phyloP scores from a whole-genome alignment of 139 green algal species.

The Edaphochlamys debaryana region DNA sequence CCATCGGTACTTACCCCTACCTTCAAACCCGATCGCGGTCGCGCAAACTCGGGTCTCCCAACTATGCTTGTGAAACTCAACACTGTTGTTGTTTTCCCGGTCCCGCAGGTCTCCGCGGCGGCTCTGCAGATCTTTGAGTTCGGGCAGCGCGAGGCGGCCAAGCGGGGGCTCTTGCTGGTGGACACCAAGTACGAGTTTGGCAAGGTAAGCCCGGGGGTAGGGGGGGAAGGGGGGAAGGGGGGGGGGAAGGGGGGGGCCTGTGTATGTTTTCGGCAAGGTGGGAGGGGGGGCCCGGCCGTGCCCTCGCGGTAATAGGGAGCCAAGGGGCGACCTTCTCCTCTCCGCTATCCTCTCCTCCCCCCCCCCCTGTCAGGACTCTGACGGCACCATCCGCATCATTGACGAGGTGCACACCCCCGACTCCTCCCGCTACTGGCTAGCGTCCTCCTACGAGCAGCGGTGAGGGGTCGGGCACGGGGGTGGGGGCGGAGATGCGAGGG shows the following conservation, averaged over 20 bases:
- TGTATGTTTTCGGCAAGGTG: not conserved
- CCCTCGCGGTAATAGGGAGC: no score
- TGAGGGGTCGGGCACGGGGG: no score
- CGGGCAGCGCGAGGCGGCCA: conserved; percentile 88
- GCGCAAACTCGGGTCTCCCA: no score
- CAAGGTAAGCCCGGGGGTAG: conserved; percentile 51
- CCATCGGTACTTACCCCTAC: no score
- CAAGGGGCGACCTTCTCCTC: no score
- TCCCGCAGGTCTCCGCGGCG: conserved; percentile 56
- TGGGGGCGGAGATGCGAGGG: no score
- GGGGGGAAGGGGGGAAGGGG: not conserved
- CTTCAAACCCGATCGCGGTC: no score
- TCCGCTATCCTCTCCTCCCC: not conserved
- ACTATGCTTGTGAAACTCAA: no score
- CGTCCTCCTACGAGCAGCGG: conserved; percentile 85
- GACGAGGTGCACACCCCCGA: conserved; percentile 97
- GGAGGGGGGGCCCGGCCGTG: no score
- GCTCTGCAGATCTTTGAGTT: conserved; percentile 91
- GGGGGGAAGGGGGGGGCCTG: not conserved
- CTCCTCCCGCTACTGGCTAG: conserved; percentile 95
- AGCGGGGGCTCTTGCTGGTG: conserved; percentile 94
- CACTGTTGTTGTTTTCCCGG: not conserved
- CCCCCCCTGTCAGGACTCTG: not conserved
- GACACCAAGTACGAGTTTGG: conserved; percentile 98
- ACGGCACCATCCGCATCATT: conserved; percentile 37